Conservation (phyloP, 2,329 filamentous ascomycete species). For the Aspergillus novofumigatus region DNA sequence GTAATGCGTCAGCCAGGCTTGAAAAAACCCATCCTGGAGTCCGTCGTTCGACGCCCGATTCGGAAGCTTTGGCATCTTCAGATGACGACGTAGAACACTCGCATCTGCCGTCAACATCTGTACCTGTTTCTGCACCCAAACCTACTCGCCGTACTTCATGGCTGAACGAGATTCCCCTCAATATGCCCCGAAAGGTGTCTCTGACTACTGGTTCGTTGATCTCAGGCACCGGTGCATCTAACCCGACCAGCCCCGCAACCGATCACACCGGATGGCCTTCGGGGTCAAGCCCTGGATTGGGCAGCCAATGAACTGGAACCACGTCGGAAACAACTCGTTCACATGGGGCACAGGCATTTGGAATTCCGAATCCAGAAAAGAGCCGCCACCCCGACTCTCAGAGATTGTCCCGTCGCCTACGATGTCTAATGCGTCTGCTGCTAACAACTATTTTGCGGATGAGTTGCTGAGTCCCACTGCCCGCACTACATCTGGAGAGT, state of each 20-base stretch:
- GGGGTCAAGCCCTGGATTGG: conserved; percentile 34
- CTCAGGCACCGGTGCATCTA: conserved; percentile 69
- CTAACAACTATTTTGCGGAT: conserved; percentile 50
- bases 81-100: conserved; percentile 81
- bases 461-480: conserved; percentile 49
- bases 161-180: conserved; percentile 75
- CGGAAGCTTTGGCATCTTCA: conserved; percentile 86
- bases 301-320: conserved; percentile 41
- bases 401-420: conserved; percentile 75
- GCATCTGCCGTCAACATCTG: conserved; percentile 49
- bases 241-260: conserved; percentile 72
- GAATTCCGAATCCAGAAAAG: conserved; percentile 70
- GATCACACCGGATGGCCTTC: conserved; percentile 53
- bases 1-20: conserved; percentile 61
- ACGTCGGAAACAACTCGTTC: conserved; percentile 49
- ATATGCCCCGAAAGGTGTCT: conserved; percentile 68
- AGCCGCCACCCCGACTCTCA: conserved; percentile 67
- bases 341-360: conserved; percentile 79
- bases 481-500: conserved; percentile 48
- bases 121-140: conserved; percentile 51
- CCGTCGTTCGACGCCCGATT: conserved; percentile 85
- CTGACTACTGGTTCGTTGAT: conserved; percentile 70
- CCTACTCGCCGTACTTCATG: conserved; percentile 73
- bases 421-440: conserved; percentile 51
- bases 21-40: conserved; percentile 68